Conservation (phyloP, 805 yeast species). For the Saccharomycopsis sp. region DNA sequence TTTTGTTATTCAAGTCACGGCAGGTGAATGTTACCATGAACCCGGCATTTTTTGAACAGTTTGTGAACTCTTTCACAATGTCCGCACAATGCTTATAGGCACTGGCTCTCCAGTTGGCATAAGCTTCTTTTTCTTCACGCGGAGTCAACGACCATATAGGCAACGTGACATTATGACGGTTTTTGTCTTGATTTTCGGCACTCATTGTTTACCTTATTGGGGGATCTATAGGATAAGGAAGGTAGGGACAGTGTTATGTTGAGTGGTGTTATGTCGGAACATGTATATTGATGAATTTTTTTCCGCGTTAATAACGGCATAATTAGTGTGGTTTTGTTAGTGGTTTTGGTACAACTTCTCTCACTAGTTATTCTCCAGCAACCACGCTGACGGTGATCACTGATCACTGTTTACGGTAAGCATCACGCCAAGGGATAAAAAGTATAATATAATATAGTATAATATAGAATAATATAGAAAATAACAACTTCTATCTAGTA, state of each 20-base stretch:
- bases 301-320: background rate
- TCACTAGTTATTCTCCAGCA: too few relatives aligned
- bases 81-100: constrained; percentile 65
- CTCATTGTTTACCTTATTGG: too few relatives aligned
- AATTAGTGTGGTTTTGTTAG: too few relatives aligned
- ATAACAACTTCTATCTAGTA: too few relatives aligned
- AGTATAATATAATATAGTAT: background rate
- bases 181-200: constrained; percentile 2
- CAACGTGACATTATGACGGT: constrained; percentile 32
- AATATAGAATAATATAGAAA: too few relatives aligned
- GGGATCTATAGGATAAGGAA: too few relatives aligned
- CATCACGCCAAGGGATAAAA: too few relatives aligned
- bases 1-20: constrained; percentile 46
- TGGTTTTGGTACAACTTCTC: too few relatives aligned
- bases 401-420: too few relatives aligned
- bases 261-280: too few relatives aligned
- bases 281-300: background rate
- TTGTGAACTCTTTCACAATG: constrained; percentile 58
- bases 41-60: constrained; percentile 59
- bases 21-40: constrained; percentile 64
- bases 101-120: constrained; percentile 60
- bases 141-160: constrained; percentile 78
- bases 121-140: constrained; percentile 65
- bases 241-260: too few relatives aligned
- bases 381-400: too few relatives aligned